Evolutionary conservation across 2,329 filamentous ascomycete genomes (phyloP).

Genomic region (Trichophyton equinum): DNA sequence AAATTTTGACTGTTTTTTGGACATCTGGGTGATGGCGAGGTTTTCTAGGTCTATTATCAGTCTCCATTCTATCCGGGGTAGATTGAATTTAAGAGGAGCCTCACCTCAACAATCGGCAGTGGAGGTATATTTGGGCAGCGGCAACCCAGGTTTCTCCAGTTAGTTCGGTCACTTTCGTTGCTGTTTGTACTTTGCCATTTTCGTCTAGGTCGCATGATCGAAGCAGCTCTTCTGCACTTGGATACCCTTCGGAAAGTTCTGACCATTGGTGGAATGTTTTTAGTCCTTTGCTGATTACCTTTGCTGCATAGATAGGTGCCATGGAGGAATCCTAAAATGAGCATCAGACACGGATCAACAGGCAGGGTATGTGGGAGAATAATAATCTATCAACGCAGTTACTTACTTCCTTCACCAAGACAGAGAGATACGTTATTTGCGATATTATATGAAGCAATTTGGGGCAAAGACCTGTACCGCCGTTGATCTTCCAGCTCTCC

Average conservation of each 20-base stretch:
- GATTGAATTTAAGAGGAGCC: background rate
- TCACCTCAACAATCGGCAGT: conserved; percentile 11
- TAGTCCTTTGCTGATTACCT: conserved; percentile 6
- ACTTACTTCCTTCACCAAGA: background rate
- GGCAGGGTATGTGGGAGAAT: background rate
- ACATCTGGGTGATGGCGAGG: conserved; percentile 11
- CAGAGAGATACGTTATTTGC: conserved; percentile 10
- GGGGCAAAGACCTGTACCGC: conserved; percentile 10
- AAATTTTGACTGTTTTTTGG: background rate
- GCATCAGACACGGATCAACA: background rate
- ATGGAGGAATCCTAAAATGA: background rate
- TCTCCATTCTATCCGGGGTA: background rate
- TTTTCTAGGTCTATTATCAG: conserved; percentile 4
- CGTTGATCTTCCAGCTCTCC: conserved; percentile 11
- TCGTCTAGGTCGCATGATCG: conserved; percentile 11
- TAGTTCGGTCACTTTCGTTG: conserved; percentile 10
- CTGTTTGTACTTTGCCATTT: conserved; percentile 6
- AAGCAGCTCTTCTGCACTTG: conserved; percentile 6
- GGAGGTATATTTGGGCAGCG: conserved; percentile 13
- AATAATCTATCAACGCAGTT: background rate
- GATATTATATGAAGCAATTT: conserved; percentile 13
- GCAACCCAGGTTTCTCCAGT: conserved; percentile 11
- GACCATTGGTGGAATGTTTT: conserved; percentile 12
- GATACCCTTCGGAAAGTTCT: conserved; percentile 9
- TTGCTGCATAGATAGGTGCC: conserved; percentile 1